Evolutionary conservation across 2,329 filamentous ascomycete species (phyloP), one percentile per base, ranked within the genome.

Genomic region (Botrytis cinerea): DNA sequence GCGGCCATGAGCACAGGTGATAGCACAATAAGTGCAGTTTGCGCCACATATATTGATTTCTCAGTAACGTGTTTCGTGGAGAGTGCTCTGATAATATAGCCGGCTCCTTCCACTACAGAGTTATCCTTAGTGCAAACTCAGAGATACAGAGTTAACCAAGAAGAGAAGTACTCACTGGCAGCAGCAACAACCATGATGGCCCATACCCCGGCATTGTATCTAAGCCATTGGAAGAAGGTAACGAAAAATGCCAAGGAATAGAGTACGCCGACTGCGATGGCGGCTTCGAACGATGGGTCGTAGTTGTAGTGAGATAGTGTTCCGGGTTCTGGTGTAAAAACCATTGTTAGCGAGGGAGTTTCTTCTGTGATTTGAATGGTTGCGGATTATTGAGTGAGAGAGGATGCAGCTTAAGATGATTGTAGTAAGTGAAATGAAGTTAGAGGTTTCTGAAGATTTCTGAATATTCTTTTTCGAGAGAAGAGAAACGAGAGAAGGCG

Each of bases 161-260:
- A 12, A 12, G 4, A 32, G 57, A 6, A 25, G 9, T 10, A 60
- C 79, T 60, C 78, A 82, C 80, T 82, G 16, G 73, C 79, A 40
- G 78, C 70, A 22, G 81, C 79, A 18, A 81, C 4, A 2, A 82
- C 79, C 80, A 82, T 82, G 8, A 81, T 73, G 1, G 78, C 67
- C 80, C 81, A 82, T 46, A 82, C 25, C 78, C 79, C 20, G 79
- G 75, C 71, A 25, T 75, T 76, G 70, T 81, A 81, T 71, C 79
- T 75, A n/a, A 82, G 60, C 77, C 79, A 82, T 76, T 81, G 80
- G 80, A 18, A 57, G 5, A 79, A 43, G 1, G 80, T 80, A 4
- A 78, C 73, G 20, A 80, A 14, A 45, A 81, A 80, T 16, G 71
- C 75, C 9, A 79, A 16, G 25, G 75, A 73, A 67, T 80, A 83